Evolutionary conservation across 192 early-diverging fungal genomes (phyloP).

Genomic region (Thamnidium elegans): DNA sequence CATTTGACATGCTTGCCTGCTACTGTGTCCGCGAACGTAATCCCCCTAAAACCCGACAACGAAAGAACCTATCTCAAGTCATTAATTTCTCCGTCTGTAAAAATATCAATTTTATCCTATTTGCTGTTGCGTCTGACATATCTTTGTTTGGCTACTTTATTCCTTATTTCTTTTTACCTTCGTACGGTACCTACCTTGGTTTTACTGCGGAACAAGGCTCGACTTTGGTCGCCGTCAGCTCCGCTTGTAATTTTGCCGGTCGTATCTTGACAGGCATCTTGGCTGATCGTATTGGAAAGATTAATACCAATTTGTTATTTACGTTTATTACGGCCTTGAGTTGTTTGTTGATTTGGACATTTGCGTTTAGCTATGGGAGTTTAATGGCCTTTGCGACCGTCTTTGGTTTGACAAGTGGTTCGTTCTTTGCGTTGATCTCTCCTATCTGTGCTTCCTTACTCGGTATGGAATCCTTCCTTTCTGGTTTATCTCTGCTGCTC

Average conservation of each 20-base stretch:
- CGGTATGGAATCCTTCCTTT: constrained; percentile 22
- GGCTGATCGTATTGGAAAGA: constrained; percentile 30
- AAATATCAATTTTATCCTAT: constrained; percentile 21
- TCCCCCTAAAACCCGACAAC: background rate
- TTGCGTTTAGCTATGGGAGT: constrained; percentile 25
- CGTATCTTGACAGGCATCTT: constrained; percentile 23
- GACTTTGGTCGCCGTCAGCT: constrained; percentile 15
- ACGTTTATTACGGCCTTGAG: constrained; percentile 21
- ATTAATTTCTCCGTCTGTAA: constrained; percentile 25
- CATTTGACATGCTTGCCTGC: background rate
- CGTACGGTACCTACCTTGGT: constrained; percentile 25
- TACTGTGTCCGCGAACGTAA: constrained; percentile 13
- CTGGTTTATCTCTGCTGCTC: constrained; percentile 25
- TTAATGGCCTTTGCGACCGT: constrained; percentile 32
- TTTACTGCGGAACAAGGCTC: constrained; percentile 26
- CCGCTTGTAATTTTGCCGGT: constrained; percentile 24
- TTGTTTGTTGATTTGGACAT: constrained; percentile 34
- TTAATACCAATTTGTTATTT: constrained; percentile 33
- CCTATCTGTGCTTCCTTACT: constrained; percentile 21
- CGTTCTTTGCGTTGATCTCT: constrained; percentile 37
- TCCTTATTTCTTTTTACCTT: constrained; percentile 32
- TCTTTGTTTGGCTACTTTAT: constrained; percentile 25
- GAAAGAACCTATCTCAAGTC: background rate
- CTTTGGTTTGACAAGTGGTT: constrained; percentile 33
- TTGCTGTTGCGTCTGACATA: constrained; percentile 19